A percentile compares a stretch with the other conserved stretches of the same genome.
Conservation (phyloP, 2,329 filamentous ascomycete species). For the Xylariomycetidae sp. region DNA sequence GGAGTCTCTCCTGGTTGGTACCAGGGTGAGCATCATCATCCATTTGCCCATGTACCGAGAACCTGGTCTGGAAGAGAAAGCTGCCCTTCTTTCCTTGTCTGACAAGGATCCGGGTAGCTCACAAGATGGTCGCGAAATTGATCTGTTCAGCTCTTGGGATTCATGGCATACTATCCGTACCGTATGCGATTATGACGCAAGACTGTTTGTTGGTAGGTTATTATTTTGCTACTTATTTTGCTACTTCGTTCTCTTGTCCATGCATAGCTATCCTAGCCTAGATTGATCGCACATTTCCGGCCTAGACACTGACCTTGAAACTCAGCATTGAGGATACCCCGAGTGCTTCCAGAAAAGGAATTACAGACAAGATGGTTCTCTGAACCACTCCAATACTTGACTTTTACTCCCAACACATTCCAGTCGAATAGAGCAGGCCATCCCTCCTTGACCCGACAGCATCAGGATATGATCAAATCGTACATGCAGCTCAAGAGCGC, state of each 20-base stretch:
- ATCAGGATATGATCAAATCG: conserved; percentile 56
- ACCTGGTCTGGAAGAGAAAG: conserved; percentile 50
- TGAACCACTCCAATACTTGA: conserved; percentile 61
- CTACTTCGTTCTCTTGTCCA: conserved; percentile 1
- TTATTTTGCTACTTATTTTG: not conserved
- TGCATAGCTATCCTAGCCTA: not conserved
- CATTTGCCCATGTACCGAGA: conserved; percentile 81
- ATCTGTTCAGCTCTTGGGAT: conserved; percentile 83
- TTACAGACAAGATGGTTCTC: conserved; percentile 66
- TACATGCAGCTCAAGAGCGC: conserved; percentile 62
- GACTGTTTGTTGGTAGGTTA: conserved; percentile 77
- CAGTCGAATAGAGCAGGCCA: conserved; percentile 56
- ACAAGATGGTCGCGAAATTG: conserved; percentile 48
- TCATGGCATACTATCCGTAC: conserved; percentile 86
- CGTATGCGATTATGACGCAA: conserved; percentile 76
- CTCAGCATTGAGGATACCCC: conserved; percentile 54
- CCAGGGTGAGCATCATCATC: conserved; percentile 74
- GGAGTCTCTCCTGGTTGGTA: conserved; percentile 70
- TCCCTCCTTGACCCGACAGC: conserved; percentile 56
- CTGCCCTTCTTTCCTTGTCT: conserved; percentile 46
- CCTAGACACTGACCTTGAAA: conserved; percentile 9
- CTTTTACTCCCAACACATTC: conserved; percentile 50
- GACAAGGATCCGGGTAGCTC: conserved; percentile 28
- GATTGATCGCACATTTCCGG: too few species aligned
- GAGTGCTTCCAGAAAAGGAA: conserved; percentile 52